Conservation (phyloP, 306 rosid species). For the Adenanthera pavonina region DNA sequence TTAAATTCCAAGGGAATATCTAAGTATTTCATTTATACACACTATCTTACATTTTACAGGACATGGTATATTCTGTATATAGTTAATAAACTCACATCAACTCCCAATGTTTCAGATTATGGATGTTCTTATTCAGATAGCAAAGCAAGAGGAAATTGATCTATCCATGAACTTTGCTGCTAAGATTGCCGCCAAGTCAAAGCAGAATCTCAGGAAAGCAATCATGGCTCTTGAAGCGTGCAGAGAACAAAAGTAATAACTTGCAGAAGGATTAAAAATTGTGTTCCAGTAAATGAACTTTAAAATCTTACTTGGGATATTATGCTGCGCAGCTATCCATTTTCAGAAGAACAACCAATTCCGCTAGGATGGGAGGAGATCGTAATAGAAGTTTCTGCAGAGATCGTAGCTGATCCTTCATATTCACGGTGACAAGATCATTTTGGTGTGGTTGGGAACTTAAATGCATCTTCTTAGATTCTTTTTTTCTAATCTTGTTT, state of each 20-base stretch:
- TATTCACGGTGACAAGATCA: constrained; percentile 55
- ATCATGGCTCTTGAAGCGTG: constrained; percentile 93
- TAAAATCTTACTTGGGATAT: constrained; percentile 37
- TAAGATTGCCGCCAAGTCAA: constrained; percentile 74
- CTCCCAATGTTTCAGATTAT: constrained; percentile 55
- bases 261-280: not conserved
- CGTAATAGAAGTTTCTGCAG: constrained; percentile 66
- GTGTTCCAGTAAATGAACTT: not conserved
- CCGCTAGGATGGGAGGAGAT: constrained; percentile 86
- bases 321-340: constrained; percentile 74
- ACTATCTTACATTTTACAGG: no score
- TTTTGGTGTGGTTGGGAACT: not conserved
- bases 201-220: constrained; percentile 83
- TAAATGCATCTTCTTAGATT: not conserved
- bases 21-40: no score
- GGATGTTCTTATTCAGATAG: constrained; percentile 75
- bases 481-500: not conserved
- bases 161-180: constrained; percentile 71
- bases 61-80: not conserved
- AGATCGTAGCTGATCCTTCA: constrained; percentile 78
- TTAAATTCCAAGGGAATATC: no score
- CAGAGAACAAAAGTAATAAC: constrained; percentile 82
- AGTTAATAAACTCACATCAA: constrained; percentile 17
- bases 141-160: constrained; percentile 72
- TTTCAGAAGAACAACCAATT: constrained; percentile 82